Conservation (phyloP, 1,284 basidiomycete species). For the Papiliotrema terrestris region DNA sequence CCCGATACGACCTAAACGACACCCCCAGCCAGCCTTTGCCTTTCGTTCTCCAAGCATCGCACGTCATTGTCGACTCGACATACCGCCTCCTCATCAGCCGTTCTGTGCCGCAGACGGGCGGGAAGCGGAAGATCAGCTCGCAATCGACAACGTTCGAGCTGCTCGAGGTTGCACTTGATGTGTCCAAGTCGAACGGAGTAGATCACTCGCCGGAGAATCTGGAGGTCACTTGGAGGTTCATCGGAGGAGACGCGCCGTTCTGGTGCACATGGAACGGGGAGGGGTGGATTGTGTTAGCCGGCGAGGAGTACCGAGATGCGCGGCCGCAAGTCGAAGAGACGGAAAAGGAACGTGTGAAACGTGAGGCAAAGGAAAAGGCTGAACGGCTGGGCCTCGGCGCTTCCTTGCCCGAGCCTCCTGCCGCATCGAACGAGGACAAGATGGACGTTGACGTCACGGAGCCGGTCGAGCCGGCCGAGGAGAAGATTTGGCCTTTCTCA, state of each 20-base stretch:
- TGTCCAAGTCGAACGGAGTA: conserved; percentile 7
- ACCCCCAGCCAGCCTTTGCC: conserved; percentile 49
- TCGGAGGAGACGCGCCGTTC: conserved; percentile 68
- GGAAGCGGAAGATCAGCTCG: conserved; percentile 14
- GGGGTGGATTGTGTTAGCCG: conserved; percentile 37
- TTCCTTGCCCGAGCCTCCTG: not conserved
- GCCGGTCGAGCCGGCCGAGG: not conserved
- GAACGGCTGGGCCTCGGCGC: conserved; percentile 35
- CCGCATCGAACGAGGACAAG: conserved; percentile 8
- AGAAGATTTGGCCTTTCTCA: conserved; percentile 64
- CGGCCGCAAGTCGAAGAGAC: conserved; percentile 5
- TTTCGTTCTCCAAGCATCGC: conserved; percentile 50
- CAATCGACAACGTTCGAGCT: conserved; percentile 29
- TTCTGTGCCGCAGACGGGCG: conserved; percentile 12
- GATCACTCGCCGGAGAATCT: conserved; percentile 16
- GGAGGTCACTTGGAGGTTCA: conserved; percentile 61
- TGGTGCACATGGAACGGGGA: conserved; percentile 26
- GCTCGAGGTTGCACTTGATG: conserved; percentile 22
- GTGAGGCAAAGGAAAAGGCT: conserved; percentile 17
- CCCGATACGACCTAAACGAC: conserved; percentile 52
- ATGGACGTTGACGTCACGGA: not conserved
- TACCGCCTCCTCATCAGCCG: conserved; percentile 26
- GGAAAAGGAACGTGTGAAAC: conserved; percentile 13
- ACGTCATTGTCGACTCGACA: conserved; percentile 10
- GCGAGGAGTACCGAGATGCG: conserved; percentile 17